Evolutionary conservation across 768 basidiomycete genomes (phyloP).

Genomic region (Mycena vitilis): DNA sequence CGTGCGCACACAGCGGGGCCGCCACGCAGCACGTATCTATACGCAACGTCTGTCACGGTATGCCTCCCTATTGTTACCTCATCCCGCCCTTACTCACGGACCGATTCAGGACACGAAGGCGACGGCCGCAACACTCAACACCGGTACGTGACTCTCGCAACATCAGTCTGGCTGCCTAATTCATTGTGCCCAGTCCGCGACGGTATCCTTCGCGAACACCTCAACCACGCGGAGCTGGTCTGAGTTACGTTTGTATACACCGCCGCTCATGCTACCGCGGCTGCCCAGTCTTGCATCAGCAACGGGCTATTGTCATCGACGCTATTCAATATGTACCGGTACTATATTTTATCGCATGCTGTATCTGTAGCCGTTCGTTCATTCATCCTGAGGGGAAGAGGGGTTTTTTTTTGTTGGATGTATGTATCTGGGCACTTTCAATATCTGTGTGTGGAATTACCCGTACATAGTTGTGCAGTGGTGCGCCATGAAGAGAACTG

Average conservation of each 20-base stretch:
- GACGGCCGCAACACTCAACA: constrained; percentile 36
- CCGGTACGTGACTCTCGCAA: constrained; percentile 9
- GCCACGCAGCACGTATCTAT: constrained; percentile 32
- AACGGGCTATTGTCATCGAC: too few relatives aligned
- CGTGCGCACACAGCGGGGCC: constrained; percentile 14
- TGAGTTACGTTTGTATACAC: not conserved
- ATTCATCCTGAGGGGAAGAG: too few relatives aligned
- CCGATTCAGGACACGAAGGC: constrained; percentile 36
- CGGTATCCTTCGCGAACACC: constrained; percentile 38
- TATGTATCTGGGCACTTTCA: too few relatives aligned
- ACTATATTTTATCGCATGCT: too few relatives aligned
- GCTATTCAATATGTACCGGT: too few relatives aligned
- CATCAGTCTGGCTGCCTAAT: not conserved
- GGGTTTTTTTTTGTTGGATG: too few relatives aligned
- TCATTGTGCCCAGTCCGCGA: constrained; percentile 28
- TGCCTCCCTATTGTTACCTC: not conserved
- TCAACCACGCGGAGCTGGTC: constrained; percentile 38
- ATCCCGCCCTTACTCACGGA: not conserved
- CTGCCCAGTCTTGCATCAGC: too few relatives aligned
- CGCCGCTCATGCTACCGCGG: too few relatives aligned
- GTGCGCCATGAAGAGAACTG: too few relatives aligned
- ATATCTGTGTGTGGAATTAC: too few relatives aligned
- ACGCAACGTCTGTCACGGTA: constrained; percentile 35
- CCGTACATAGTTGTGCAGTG: too few relatives aligned
- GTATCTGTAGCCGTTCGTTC: too few relatives aligned